These are phyloP conservation scores for Limnomonas spitsbergensis DNA, from an alignment of 139 green algal species.

Conservation along the genomic window DNA sequence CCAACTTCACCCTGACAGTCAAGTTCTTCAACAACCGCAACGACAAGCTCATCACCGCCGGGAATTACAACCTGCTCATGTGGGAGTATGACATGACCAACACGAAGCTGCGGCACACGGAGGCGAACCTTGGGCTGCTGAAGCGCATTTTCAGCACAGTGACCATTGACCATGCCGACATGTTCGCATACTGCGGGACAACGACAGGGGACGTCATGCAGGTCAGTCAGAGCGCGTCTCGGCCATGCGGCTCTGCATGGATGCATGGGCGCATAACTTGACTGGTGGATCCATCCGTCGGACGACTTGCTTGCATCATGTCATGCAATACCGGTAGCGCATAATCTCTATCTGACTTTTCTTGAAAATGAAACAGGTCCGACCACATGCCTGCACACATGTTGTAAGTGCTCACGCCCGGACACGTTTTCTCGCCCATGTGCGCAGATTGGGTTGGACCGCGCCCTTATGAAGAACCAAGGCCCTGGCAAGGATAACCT, in stretches of 20 bases:
- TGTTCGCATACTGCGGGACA: constrained; percentile 69
- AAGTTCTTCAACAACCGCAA: constrained; percentile 71
- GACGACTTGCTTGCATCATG: too few relatives aligned
- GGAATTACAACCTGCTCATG: constrained; percentile 65
- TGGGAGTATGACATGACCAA: constrained; percentile 74
- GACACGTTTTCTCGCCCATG: too few relatives aligned
- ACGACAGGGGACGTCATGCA: constrained; percentile 75
- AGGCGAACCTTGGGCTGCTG: constrained; percentile 69
- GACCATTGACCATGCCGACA: constrained; percentile 57
- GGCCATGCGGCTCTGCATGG: too few relatives aligned
- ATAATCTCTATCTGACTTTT: too few relatives aligned
- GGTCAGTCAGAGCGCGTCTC: constrained; percentile 24
- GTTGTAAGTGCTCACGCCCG: too few relatives aligned
- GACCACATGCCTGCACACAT: too few relatives aligned
- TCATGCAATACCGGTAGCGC: too few relatives aligned
- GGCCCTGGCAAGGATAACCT: constrained; percentile 58
- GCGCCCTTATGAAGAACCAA: constrained; percentile 61
- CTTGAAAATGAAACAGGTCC: too few relatives aligned
- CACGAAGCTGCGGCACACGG: constrained; percentile 65
- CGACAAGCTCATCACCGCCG: constrained; percentile 66
- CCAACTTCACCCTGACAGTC: constrained; percentile 59
- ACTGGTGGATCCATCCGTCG: too few relatives aligned
- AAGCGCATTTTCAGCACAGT: constrained; percentile 63
- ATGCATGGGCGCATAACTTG: too few relatives aligned
- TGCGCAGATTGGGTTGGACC: constrained; percentile 58